Base-by-base conservation (phyloP, 331 rosid species). In the Saraca asoca region DNA sequence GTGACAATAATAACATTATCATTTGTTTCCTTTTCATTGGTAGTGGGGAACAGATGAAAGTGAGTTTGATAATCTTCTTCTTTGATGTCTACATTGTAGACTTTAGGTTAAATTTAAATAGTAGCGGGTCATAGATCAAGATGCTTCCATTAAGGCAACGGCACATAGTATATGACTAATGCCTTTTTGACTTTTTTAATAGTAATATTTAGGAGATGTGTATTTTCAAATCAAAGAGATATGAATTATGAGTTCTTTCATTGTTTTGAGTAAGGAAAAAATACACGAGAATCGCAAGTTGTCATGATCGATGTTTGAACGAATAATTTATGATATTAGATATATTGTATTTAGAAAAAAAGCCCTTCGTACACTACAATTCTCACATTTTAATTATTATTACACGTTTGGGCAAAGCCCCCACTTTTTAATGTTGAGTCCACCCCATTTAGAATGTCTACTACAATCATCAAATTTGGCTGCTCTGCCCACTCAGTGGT, bases 1-100 rank as follows among this genome's bases (percentile, higher is more conserved):
- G 75, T 44, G 76, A 72, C 67, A 68, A 62, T 58, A 76, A 58
- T 51, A 57, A 72, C 62, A 63, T 72, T 76, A 72, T 75, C 81
- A 11, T 17, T 24, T 54, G 43, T 11, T 35, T 20, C 29, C 39
- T 59, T 57, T 51, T 31, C 68, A 38, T 76, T 76, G n/a, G 8
- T 57, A 59, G 82, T 81, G 82, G 85, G 72, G 79, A 72, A 72
- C 79, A 68, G 15, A 79, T 18, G 61, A 60, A 80, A 67, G 45
- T 49, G 44, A 60, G 12, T 15, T 39, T 50, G 12, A 19, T 18
- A 51, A 35, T 62, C 18, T 43, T 54, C 44, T 58, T 39, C 37
- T 62, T 63, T 64, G 51, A 52, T 43, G 52, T 51, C 50, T 19
- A 33, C n/a, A 46, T 69, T 62, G 34, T 37, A 58, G 31, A 64